Conservation (phyloP, 2,329 filamentous ascomycete genomes). For the Leptographium flavum region DNA sequence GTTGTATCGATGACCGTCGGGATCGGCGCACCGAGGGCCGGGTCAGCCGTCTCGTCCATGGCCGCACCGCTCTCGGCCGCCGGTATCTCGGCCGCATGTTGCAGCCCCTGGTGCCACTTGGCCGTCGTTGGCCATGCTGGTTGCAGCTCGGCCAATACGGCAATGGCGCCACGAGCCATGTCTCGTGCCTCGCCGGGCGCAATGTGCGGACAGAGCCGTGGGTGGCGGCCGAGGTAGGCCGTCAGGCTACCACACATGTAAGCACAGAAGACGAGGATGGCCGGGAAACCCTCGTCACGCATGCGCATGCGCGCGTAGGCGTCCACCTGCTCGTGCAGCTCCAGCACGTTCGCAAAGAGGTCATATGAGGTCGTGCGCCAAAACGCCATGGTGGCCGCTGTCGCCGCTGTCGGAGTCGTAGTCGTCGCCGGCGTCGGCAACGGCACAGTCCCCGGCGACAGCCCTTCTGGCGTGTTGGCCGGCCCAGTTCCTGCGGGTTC, state of each 20-base stretch:
- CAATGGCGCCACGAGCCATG: constrained; percentile 10
- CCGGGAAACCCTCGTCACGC: constrained; percentile 14
- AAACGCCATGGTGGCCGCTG: neutral
- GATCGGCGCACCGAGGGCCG: no score
- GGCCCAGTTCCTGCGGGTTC: neutral
- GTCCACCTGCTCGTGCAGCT: constrained; percentile 22
- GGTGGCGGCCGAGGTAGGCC: constrained; percentile 9
- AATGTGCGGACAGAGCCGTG: constrained; percentile 7
- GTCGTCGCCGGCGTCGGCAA: neutral
- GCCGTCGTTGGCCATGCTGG: constrained; percentile 12
- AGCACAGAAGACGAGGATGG: constrained; percentile 24
- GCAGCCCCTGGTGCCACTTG: constrained; percentile 12
- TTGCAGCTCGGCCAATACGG: constrained; percentile 12
- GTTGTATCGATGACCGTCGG: no score
- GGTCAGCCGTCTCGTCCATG: no score
- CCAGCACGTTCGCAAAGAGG: constrained; percentile 21
- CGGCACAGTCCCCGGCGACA: neutral
- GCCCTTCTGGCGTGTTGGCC: neutral
- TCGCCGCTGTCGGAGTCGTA: neutral
- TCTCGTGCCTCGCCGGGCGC: constrained; percentile 7
- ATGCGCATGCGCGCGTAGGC: constrained; percentile 8
- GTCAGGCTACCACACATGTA: constrained; percentile 24
- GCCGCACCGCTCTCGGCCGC: neutral
- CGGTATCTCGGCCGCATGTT: constrained; percentile 10
- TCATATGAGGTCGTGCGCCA: constrained; percentile 10